Evolutionary conservation across 345 rosid species (phyloP).

Genomic region (Gynandropsis gynandra): DNA sequence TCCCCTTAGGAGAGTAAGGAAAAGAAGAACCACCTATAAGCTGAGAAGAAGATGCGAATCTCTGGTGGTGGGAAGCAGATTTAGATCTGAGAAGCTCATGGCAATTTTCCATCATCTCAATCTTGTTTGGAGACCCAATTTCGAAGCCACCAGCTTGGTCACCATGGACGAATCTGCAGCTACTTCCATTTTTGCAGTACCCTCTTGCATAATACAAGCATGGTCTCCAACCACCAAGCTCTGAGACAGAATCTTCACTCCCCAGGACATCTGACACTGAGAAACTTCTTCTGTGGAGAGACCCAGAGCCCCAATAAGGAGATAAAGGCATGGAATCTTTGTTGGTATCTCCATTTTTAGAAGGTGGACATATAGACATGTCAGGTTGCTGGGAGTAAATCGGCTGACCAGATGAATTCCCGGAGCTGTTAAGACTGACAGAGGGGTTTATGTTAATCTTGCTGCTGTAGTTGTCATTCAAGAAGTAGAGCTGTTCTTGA

Average conservation of each 20-base stretch:
- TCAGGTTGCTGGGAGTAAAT: conserved; percentile 32
- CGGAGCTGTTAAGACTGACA: conserved; percentile 25
- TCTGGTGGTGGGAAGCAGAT: conserved; percentile 61
- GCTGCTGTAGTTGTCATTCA: conserved; percentile 38
- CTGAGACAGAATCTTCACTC: conserved; percentile 46
- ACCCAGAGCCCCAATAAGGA: conserved; percentile 37
- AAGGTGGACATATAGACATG: conserved; percentile 31
- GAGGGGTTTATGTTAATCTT: not conserved
- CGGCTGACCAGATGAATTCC: conserved; percentile 37
- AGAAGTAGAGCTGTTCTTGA: conserved; percentile 58
- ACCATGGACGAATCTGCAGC: conserved; percentile 73
- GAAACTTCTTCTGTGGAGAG: conserved; percentile 64
- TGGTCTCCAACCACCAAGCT: conserved; percentile 67
- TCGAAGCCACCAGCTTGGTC: conserved; percentile 33
- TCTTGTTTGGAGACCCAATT: conserved; percentile 71
- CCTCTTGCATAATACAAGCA: conserved; percentile 90
- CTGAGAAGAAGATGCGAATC: conserved; percentile 42
- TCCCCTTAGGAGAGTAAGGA: conserved; percentile 60
- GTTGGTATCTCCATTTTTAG: conserved; percentile 2
- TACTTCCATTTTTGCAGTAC: conserved; percentile 77
- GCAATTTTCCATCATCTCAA: conserved; percentile 54
- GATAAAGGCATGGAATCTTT: conserved; percentile 36
- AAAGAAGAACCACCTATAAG: conserved; percentile 39
- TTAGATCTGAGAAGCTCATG: conserved; percentile 80
- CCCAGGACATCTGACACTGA: conserved; percentile 67